Conservation (phyloP, 116 monocot species). For the Dioscorea cayenensis region DNA sequence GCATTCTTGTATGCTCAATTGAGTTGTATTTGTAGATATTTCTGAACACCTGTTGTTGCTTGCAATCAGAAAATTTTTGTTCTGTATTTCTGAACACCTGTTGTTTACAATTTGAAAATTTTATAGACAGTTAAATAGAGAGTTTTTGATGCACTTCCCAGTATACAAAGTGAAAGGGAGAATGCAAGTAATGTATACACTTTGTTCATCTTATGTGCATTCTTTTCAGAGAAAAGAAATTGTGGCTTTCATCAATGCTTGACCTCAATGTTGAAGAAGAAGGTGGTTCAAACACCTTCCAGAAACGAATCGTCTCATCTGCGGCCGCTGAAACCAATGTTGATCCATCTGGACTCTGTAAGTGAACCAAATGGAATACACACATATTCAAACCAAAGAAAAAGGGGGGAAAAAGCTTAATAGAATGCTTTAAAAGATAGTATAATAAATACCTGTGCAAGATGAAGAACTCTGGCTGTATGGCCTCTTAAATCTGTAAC, state of each 20-base stretch:
- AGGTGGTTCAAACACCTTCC: slow-evolving; percentile 25
- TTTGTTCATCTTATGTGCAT: slow-evolving; percentile 36
- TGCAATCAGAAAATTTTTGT: too few relatives aligned
- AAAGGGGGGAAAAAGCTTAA: too few relatives aligned
- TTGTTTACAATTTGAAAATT: too few relatives aligned
- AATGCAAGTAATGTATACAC: too few relatives aligned
- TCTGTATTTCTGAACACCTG: too few relatives aligned
- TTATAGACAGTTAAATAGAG: too few relatives aligned
- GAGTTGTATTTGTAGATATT: neutral
- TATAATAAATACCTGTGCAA: slow-evolving; percentile 28
- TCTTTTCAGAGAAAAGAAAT: slow-evolving; percentile 21
- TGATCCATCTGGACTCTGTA: slow-evolving; percentile 28
- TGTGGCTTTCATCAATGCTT: slow-evolving; percentile 10
- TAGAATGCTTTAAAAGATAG: too few relatives aligned
- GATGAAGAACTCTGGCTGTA: slow-evolving; percentile 32
- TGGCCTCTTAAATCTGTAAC: slow-evolving; percentile 37
- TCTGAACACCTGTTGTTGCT: too few relatives aligned
- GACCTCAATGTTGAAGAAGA: slow-evolving; percentile 1
- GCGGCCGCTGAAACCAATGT: slow-evolving; percentile 21
- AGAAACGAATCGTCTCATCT: slow-evolving; percentile 25
- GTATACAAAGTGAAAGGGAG: too few relatives aligned
- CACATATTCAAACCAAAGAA: neutral
- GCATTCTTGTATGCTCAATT: neutral
- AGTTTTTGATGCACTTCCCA: too few relatives aligned
- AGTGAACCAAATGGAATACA: neutral